Evolutionary conservation across 805 yeast genomes (phyloP).

Genomic region (Metschnikowia lochheadii): DNA sequence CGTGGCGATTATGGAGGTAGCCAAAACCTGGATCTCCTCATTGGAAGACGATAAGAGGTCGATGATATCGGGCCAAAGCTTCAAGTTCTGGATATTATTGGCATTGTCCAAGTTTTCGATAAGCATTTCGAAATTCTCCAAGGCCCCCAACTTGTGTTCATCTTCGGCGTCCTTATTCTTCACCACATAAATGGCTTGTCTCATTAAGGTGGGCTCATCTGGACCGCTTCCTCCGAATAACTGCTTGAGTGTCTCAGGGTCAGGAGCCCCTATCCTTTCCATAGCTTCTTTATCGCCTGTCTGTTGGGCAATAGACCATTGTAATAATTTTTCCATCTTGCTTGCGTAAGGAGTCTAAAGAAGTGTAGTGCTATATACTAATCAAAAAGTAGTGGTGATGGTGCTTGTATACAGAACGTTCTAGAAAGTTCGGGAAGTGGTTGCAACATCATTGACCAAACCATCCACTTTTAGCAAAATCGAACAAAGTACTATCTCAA

Average conservation of each 20-base stretch:
- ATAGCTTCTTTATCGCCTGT: conserved; percentile 68
- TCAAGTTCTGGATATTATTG: conserved; percentile 78
- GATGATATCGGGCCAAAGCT: conserved; percentile 75
- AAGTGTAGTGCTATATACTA: background rate
- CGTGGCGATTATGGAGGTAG: conserved; percentile 77
- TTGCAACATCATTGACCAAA: background rate
- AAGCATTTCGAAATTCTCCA: conserved; percentile 90
- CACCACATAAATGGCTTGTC: conserved; percentile 62
- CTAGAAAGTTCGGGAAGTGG: conserved; percentile 14
- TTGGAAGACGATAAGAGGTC: conserved; percentile 42
- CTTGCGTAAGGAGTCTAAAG: background rate
- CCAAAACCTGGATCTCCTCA: conserved; percentile 45
- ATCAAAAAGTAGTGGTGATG: conserved; percentile 1
- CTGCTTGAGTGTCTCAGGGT: conserved; percentile 74
- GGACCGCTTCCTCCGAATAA: conserved; percentile 62
- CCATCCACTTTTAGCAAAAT: background rate
- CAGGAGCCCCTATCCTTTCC: conserved; percentile 62
- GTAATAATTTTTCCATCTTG: conserved; percentile 80
- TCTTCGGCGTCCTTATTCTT: conserved; percentile 52
- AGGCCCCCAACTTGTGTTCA: conserved; percentile 67
- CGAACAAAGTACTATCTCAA: too few species aligned
- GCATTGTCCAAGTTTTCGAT: conserved; percentile 94
- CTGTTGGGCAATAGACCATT: conserved; percentile 86
- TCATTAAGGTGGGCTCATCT: conserved; percentile 89
- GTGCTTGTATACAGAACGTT: conserved; percentile 12